Evolutionary conservation across 257 asterid species (phyloP).

Genomic region (Solanum bulbocastanum): DNA sequence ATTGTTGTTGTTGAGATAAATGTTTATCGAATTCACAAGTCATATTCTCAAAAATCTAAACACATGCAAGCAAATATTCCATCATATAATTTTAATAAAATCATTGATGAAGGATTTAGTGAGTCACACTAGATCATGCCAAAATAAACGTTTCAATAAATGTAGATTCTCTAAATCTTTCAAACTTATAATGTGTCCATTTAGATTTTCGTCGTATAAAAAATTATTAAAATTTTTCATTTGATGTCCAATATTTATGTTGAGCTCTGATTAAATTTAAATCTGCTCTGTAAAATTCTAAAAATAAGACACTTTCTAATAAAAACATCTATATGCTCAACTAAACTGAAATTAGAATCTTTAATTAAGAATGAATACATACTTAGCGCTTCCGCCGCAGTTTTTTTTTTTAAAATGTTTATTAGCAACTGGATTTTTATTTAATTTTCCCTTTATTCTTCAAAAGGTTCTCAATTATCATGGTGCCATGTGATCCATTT

Average conservation of each 20-base stretch:
- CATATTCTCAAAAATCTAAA: conserved; percentile 2
- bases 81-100: background rate
- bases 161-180: background rate
- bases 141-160: background rate
- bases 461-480: conserved; percentile 5
- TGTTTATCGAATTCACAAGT: background rate
- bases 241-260: fast-evolving
- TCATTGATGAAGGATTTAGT: conserved; percentile 5
- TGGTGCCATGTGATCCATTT: conserved; percentile 29
- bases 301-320: fast-evolving
- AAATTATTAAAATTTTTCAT: too few relatives aligned
- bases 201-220: background rate
- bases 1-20: background rate
- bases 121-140: conserved; percentile 10
- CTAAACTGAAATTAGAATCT: fast-evolving
- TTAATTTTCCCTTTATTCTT: background rate
- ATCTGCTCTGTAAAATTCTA: fast-evolving
- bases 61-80: conserved; percentile 15
- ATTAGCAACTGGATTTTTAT: background rate
- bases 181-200: background rate
- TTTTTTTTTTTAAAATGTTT: background rate
- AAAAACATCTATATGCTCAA: background rate
- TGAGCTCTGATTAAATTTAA: fast-evolving
- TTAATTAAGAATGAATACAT: background rate
- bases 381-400: background rate